phyloP scores from a whole-genome alignment of 2,329 filamentous ascomycete genomes.

The Arthrobotrys iridis region DNA sequence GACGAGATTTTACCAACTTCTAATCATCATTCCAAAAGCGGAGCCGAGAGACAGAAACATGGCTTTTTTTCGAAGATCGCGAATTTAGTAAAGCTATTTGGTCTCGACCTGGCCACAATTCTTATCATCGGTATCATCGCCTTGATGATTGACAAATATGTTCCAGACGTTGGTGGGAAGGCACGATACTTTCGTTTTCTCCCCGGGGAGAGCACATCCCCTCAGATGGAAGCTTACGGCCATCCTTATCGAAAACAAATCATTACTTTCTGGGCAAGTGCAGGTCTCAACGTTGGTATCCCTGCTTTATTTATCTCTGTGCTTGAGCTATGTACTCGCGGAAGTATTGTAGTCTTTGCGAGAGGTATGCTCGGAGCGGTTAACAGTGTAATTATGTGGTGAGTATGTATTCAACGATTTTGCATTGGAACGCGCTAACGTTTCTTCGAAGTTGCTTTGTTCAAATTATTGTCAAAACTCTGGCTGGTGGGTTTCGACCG shows the following conservation, averaged over 20 bases:
- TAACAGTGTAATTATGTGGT: conserved; percentile 47
- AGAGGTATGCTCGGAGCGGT: conserved; percentile 32
- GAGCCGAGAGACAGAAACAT: not conserved
- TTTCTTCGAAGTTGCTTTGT: conserved; percentile 27
- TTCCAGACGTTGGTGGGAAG: conserved; percentile 38
- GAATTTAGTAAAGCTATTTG: not conserved
- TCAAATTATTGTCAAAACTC: conserved; percentile 38
- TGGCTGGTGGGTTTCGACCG: conserved; percentile 30
- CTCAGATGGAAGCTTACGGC: conserved; percentile 37
- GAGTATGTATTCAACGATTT: not conserved
- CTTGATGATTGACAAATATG: conserved; percentile 48
- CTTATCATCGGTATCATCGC: conserved; percentile 34
- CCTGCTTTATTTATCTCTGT: conserved; percentile 37
- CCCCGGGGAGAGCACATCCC: conserved; percentile 37
- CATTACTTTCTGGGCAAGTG: conserved; percentile 39
- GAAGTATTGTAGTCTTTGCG: conserved; percentile 26
- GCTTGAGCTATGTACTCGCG: conserved; percentile 21
- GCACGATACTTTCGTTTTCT: conserved; percentile 43
- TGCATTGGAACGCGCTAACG: not conserved
- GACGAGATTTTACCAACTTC: conserved; percentile 21
- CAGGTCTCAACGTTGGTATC: conserved; percentile 32
- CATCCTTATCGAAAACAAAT: conserved; percentile 47
- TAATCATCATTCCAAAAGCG: not conserved
- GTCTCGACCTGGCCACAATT: conserved; percentile 31
- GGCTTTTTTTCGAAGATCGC: not conserved